phyloP scores from a whole-genome alignment of 345 rosid genomes.

The Citrus sp. region DNA sequence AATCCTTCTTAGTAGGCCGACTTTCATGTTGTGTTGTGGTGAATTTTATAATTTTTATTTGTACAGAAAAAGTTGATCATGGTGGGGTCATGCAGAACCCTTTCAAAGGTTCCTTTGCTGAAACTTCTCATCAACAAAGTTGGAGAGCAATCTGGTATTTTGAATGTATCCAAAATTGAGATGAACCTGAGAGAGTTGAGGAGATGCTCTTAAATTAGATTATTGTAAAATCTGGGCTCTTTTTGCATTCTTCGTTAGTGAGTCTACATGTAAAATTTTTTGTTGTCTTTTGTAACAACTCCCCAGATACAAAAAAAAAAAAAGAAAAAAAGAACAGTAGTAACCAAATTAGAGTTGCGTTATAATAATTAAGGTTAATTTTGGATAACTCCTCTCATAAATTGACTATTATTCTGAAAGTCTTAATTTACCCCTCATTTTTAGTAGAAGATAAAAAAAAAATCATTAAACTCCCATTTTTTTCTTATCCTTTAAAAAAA shows the following conservation, averaged over 20 bases:
- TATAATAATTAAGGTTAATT: not conserved
- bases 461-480: no score
- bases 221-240: not conserved
- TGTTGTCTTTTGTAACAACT: not conserved
- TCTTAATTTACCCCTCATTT: no score
- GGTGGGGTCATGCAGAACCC: constrained; percentile 83
- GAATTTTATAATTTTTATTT: not conserved
- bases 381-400: no score
- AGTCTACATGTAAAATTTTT: not conserved
- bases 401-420: no score
- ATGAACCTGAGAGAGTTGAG: constrained; percentile 23
- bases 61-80: constrained; percentile 82
- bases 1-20: not conserved
- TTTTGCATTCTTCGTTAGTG: not conserved
- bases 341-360: not conserved
- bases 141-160: constrained; percentile 58
- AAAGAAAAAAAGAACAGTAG: not conserved
- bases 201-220: constrained; percentile 30
- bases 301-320: not conserved
- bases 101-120: constrained; percentile 71
- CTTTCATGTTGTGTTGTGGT: not conserved
- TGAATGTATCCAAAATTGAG: constrained; percentile 42
- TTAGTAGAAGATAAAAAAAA: no score
- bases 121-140: constrained; percentile 81
- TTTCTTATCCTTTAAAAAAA: no score